Evolutionary conservation across 176 grass and related monocot genomes (phyloP).

Genomic region (Pharus latifolius): DNA sequence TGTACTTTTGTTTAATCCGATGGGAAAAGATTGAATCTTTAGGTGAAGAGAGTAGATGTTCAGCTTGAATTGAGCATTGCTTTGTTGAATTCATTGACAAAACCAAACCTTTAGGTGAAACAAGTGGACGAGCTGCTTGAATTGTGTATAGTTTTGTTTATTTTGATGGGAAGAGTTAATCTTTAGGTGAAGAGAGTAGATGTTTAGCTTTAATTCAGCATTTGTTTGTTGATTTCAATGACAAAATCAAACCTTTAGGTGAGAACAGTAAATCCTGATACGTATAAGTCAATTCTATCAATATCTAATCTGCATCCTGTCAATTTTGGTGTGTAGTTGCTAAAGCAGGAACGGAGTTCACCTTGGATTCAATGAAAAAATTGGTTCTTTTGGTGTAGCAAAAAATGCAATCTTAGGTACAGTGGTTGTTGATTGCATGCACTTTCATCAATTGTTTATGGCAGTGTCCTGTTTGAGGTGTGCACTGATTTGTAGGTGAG

Average conservation of each 20-base stretch:
- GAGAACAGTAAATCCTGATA: no score
- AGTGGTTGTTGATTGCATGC: no score
- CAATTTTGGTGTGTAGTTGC: background rate
- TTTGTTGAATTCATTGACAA: background rate
- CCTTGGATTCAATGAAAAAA: background rate
- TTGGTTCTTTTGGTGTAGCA: background rate
- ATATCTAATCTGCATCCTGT: background rate
- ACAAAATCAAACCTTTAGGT: no score
- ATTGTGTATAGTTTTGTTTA: no score
- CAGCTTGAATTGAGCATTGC: background rate
- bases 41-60: background rate
- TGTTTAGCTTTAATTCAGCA: background rate
- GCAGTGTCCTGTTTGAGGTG: no score
- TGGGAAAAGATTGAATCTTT: background rate
- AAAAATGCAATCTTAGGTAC: no score
- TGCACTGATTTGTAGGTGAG: no score
- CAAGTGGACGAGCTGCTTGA: background rate
- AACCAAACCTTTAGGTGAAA: no score
- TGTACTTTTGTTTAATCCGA: background rate
- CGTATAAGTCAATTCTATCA: no score
- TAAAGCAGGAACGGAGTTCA: background rate
- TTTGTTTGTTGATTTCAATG: background rate
- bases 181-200: background rate
- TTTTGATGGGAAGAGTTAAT: no score
- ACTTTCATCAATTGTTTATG: no score